These are phyloP conservation scores for Fraxinus cuspidata DNA, from an alignment of 257 asterid species.

Conservation along the genomic window DNA sequence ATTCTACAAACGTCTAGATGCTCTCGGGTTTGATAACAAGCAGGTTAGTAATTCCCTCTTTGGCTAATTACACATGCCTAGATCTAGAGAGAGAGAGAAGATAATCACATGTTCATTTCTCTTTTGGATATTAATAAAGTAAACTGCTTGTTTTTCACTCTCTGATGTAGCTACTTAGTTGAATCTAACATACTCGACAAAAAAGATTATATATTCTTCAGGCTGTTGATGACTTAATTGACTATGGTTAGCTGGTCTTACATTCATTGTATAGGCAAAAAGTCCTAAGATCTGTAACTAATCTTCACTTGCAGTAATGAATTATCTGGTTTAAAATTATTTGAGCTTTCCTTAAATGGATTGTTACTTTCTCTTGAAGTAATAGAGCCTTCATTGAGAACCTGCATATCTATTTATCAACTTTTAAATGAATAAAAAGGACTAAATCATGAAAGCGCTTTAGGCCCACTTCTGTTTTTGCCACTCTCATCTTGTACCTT, in stretches of 20 bases:
- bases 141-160: not conserved
- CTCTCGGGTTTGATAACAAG: constrained; percentile 75
- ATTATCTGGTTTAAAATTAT: constrained; percentile 12
- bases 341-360: constrained; percentile 7
- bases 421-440: constrained; percentile 16
- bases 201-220: not conserved
- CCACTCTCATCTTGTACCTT: not conserved
- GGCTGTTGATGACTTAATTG: not conserved
- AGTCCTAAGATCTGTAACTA: constrained; percentile 9
- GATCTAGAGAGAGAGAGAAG: not conserved
- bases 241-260: not conserved
- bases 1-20: constrained; percentile 77
- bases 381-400: constrained; percentile 7
- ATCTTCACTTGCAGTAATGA: constrained; percentile 19
- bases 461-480: not conserved
- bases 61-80: constrained; percentile 14
- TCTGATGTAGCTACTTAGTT: not conserved
- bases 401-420: constrained; percentile 15
- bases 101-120: not conserved
- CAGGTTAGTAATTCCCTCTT: constrained; percentile 60
- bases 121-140: not conserved
- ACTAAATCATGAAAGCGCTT: constrained; percentile 17
- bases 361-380: constrained; percentile 1
- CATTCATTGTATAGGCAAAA: not conserved
- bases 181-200: no score